phyloP scores from a whole-genome alignment of 2,329 filamentous ascomycete genomes.

The Thelonectria blattea region DNA sequence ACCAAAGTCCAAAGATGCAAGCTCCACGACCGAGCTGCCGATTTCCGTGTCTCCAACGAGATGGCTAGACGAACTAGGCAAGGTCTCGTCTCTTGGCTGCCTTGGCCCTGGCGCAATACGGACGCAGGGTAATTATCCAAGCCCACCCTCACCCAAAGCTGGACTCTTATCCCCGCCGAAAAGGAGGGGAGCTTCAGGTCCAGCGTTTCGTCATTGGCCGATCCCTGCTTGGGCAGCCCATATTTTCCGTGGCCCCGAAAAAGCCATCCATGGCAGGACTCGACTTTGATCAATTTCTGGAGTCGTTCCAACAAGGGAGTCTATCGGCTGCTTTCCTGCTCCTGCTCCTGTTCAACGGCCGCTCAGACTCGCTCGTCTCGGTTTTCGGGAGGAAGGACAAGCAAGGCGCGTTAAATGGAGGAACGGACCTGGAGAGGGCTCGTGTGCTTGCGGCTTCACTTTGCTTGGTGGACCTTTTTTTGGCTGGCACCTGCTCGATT shows the following conservation, averaged over 20 bases:
- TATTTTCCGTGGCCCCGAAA: neutral
- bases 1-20: too few relatives aligned
- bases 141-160: neutral
- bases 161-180: neutral
- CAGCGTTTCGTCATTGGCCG: neutral
- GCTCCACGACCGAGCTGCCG: neutral
- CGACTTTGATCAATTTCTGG: too few relatives aligned
- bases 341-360: neutral
- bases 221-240: neutral
- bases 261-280: too few relatives aligned
- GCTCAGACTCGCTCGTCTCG: conserved; percentile 1
- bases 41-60: neutral
- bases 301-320: neutral
- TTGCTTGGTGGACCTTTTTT: neutral
- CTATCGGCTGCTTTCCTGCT: neutral
- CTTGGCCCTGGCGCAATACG: conserved; percentile 1
- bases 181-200: neutral
- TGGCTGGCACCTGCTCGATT: neutral
- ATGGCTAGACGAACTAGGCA: neutral
- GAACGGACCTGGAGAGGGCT: conserved; percentile 1
- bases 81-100: neutral
- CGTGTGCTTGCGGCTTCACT: neutral
- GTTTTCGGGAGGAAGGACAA: neutral
- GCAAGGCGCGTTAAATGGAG: neutral
- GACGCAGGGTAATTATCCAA: neutral